Percentiles rank a stretch among this genome's conserved stretches.
Conservation (phyloP, 768 basidiomycete genomes). For the Russula sp. region DNA sequence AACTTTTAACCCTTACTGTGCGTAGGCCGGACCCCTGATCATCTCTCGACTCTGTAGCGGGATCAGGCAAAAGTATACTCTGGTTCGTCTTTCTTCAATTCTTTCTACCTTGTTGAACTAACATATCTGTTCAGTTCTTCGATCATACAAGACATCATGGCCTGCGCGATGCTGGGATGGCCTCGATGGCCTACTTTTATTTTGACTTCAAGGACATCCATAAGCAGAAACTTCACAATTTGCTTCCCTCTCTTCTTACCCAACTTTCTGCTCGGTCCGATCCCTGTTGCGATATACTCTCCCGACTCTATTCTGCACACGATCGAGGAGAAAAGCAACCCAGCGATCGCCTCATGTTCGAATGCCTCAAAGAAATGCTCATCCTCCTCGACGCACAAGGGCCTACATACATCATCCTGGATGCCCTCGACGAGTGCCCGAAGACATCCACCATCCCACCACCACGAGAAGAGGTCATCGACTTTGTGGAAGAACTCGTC, state of each 20-base stretch:
- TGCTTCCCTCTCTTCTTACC: conserved; percentile 11
- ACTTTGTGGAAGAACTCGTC: conserved; percentile 1
- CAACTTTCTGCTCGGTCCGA: conserved; percentile 1
- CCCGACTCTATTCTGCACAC: neutral
- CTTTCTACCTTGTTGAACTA: neutral
- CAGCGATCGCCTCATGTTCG: neutral
- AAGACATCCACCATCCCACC: neutral
- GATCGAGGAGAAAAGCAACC: neutral
- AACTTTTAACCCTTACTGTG: neutral
- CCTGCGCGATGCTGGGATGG: neutral
- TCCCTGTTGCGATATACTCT: neutral
- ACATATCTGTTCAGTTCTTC: neutral
- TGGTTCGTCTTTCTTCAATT: neutral
- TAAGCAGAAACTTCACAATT: conserved; percentile 8
- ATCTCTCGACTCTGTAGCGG: neutral
- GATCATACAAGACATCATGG: conserved; percentile 7
- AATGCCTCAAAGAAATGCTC: conserved; percentile 17
- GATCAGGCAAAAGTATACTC: conserved; percentile 11
- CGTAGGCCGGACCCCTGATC: neutral
- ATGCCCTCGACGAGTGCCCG: conserved; percentile 18
- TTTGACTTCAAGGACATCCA: conserved; percentile 11
- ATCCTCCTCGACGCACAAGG: neutral
- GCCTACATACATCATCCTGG: conserved; percentile 13
- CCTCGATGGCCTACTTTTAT: conserved; percentile 14
- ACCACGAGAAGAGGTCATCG: conserved; percentile 8